Evolutionary conservation across 352 stramenopile genomes (phyloP), one percentile per base, ranked within the genome.

Genomic region (Discostella stelligera): DNA sequence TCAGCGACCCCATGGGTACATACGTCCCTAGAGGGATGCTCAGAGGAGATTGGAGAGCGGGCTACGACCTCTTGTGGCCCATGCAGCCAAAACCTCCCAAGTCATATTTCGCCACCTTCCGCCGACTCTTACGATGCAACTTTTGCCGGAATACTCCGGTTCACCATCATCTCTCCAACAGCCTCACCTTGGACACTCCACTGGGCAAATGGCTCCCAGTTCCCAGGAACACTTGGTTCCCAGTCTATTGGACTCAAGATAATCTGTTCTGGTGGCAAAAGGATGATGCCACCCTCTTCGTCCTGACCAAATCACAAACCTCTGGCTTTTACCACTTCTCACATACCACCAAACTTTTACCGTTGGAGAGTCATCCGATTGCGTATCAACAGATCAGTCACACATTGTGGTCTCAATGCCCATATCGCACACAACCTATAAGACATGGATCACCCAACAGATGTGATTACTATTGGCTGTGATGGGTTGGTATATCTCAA

Each of bases 11-110:
- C 0, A n/a, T 21, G 3, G 65, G 65, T 23, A 55, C n/a, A 0
- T 46, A 11, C 8, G 58, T 66, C 30, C 53, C 53, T 16, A 32
- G 44, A 16, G 16, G 16, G 2, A 55, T 44, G 49, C 6, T 73
- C 13, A 37, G 39, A 0, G 54, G 54, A 10, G 37, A 66, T 8
- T 73, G 65, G 39, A 13, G 30, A 20, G 53, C 65, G 23, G 3
- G 5, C 21, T 64, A 53, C 9, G 7, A n/a, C 25, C 30, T 58
- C 13, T n/a, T 2, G 52, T 32, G 14, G 27, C 27, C 27, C 2
- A 6, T 6, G 2, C 27, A 32, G 5, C 61, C 39, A 2, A 2
- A 32, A 32, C 27, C 27, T 8, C 61, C 61, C 0, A 21, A 8
- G 13, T 10, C 3, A 1, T 60, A 69, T 27, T 69, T 46, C 25